A percentile compares a stretch with the other conserved stretches of the same genome.
phyloP scores from a whole-genome alignment of 164 flowering plant genomes.

The Pachysandra terminalis region DNA sequence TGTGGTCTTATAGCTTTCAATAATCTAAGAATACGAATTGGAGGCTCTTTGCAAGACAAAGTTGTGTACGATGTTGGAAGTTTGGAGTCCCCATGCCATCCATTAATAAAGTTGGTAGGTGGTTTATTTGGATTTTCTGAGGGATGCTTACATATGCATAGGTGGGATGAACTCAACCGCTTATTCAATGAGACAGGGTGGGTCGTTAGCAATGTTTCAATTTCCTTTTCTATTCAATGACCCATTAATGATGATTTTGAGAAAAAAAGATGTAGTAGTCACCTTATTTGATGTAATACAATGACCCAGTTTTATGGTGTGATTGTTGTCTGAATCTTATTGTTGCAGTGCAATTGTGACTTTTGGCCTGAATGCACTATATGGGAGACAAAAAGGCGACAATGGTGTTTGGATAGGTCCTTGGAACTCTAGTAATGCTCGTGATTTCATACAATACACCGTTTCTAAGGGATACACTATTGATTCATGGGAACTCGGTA shows the following conservation, averaged over 20 bases:
- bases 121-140: conserved; percentile 63
- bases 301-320: not conserved
- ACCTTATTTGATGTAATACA: not conserved
- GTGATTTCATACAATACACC: conserved; percentile 7
- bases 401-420: conserved; percentile 11
- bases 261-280: not conserved
- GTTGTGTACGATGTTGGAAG: conserved; percentile 34
- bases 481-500: conserved; percentile 17
- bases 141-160: conserved; percentile 55
- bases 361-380: conserved; percentile 20
- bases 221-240: not conserved
- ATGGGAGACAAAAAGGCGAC: conserved; percentile 8
- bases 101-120: conserved; percentile 32
- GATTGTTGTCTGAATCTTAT: not conserved
- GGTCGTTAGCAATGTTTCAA: not conserved
- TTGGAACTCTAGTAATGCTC: conserved; percentile 15
- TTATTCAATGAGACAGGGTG: conserved; percentile 58
- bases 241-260: not conserved
- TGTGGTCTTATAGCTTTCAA: conserved; percentile 30
- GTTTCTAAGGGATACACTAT: conserved; percentile 5
- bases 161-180: conserved; percentile 69
- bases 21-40: conserved; percentile 29
- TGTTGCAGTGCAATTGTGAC: conserved; percentile 15
- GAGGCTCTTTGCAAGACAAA: conserved; percentile 37
- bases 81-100: conserved; percentile 38